A percentile compares a stretch with the other conserved stretches of the same genome.
Conservation (phyloP, 2,329 filamentous ascomycete species). For the Colletotrichum eleusines region DNA sequence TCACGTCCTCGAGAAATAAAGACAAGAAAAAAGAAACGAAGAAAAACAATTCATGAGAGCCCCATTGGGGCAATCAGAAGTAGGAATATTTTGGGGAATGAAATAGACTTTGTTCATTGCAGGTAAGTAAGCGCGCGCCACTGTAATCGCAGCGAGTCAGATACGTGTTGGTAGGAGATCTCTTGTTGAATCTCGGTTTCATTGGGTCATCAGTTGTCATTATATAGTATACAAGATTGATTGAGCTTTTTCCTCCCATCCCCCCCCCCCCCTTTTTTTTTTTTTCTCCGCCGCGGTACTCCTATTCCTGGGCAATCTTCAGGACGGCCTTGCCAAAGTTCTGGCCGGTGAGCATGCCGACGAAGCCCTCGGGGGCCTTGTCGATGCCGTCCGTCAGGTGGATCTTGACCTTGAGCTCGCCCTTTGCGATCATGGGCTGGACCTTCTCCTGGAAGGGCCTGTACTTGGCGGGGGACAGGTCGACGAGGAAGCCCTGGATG, state of each 20-base stretch:
- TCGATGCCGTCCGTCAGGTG: conserved; percentile 82
- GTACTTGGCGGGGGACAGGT: conserved; percentile 74
- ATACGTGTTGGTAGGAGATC: too few relatives aligned
- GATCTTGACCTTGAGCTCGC: conserved; percentile 77
- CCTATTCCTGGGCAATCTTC: conserved; percentile 61
- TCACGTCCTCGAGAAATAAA: too few relatives aligned
- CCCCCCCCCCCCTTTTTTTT: too few relatives aligned
- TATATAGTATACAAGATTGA: conserved; percentile 30
- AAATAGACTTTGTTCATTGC: too few relatives aligned
- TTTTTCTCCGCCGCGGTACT: too few relatives aligned
- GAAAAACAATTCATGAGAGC: too few relatives aligned
- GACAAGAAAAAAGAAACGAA: too few relatives aligned
- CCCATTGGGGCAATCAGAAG: too few relatives aligned
- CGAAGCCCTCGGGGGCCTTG: conserved; percentile 78
- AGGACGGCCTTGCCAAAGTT: conserved; percentile 91
- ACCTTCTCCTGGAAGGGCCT: conserved; percentile 82
- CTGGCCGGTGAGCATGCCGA: conserved; percentile 80
- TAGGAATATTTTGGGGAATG: too few relatives aligned
- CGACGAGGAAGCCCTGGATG: conserved; percentile 83
- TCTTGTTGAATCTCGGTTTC: neutral
- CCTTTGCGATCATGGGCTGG: conserved; percentile 81
- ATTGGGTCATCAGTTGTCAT: conserved; percentile 37
- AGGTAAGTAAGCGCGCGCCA: too few relatives aligned
- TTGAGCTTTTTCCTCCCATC: neutral
- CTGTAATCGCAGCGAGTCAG: neutral